Conservation (phyloP, 2,329 filamentous ascomycete genomes). For the Scedosporium boydii region DNA sequence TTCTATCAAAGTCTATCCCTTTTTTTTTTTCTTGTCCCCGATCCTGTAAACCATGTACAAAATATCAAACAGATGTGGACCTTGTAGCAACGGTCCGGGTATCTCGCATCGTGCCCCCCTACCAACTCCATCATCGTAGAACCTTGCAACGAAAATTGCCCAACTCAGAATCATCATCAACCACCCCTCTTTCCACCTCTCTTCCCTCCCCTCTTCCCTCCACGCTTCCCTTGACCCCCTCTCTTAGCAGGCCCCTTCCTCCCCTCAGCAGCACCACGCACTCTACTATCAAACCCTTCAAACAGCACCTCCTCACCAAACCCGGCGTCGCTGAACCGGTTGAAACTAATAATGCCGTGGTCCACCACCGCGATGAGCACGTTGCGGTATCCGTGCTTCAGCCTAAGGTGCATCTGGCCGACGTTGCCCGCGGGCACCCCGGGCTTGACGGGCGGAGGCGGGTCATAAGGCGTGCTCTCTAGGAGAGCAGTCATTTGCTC, state of each 20-base stretch:
- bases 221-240: slow-evolving; percentile 8
- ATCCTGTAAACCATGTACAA: no score
- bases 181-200: slow-evolving; percentile 13
- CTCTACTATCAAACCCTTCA: slow-evolving; percentile 33
- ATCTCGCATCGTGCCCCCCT: not conserved
- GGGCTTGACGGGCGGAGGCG: slow-evolving; percentile 32
- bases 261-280: slow-evolving; percentile 24
- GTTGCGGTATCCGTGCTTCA: slow-evolving; percentile 78
- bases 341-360: slow-evolving; percentile 79
- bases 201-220: slow-evolving; percentile 10
- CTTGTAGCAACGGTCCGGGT: not conserved
- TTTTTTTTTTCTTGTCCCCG: no score
- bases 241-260: slow-evolving; percentile 14
- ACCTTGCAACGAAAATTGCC: not conserved
- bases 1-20: no score
- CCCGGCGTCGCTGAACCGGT: slow-evolving; percentile 62
- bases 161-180: not conserved
- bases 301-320: slow-evolving; percentile 28
- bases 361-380: slow-evolving; percentile 84
- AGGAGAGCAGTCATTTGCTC: slow-evolving; percentile 63
- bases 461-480: slow-evolving; percentile 61
- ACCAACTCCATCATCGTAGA: not conserved
- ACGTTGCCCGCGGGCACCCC: slow-evolving; percentile 25
- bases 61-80: no score
- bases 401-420: slow-evolving; percentile 58